Percentiles rank a stretch among this genome's conserved stretches.
phyloP scores from a whole-genome alignment of 2,329 filamentous ascomycete genomes.

The Arachnopeziza araneosa region DNA sequence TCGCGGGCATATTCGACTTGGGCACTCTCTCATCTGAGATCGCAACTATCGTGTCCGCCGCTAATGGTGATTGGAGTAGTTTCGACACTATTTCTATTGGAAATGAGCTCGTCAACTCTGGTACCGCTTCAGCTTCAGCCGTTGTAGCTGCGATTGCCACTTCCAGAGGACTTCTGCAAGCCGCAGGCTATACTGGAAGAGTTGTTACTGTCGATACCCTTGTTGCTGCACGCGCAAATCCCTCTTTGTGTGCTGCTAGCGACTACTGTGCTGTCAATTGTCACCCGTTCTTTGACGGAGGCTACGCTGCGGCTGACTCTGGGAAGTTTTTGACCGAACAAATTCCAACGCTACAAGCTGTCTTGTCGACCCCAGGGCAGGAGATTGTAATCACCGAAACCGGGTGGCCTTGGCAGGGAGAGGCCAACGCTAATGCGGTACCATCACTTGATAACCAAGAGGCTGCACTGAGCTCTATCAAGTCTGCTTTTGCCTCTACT shows the following conservation, averaged over 20 bases:
- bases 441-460: conserved; percentile 63
- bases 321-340: conserved; percentile 62
- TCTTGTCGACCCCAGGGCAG: conserved; percentile 43
- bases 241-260: conserved; percentile 63
- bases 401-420: conserved; percentile 73
- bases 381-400: conserved; percentile 72
- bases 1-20: conserved; percentile 69
- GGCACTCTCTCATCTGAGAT: conserved; percentile 50
- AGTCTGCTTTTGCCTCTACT: conserved; percentile 47
- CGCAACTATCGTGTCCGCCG: conserved; percentile 52
- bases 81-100: conserved; percentile 71
- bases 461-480: conserved; percentile 60
- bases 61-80: conserved; percentile 58
- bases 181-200: conserved; percentile 62
- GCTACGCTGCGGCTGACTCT: conserved; percentile 52
- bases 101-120: conserved; percentile 73
- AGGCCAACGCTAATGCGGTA: conserved; percentile 60
- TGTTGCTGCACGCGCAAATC: conserved; percentile 58
- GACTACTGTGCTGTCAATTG: conserved; percentile 79
- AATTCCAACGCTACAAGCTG: conserved; percentile 39
- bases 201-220: conserved; percentile 81
- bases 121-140: conserved; percentile 43
- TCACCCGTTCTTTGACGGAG: conserved; percentile 77
- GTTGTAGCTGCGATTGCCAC: conserved; percentile 53
- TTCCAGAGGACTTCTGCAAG: conserved; percentile 52